Evolutionary conservation across 2,329 filamentous ascomycete species (phyloP).

Genomic region (Nigrospora sphaerica): DNA sequence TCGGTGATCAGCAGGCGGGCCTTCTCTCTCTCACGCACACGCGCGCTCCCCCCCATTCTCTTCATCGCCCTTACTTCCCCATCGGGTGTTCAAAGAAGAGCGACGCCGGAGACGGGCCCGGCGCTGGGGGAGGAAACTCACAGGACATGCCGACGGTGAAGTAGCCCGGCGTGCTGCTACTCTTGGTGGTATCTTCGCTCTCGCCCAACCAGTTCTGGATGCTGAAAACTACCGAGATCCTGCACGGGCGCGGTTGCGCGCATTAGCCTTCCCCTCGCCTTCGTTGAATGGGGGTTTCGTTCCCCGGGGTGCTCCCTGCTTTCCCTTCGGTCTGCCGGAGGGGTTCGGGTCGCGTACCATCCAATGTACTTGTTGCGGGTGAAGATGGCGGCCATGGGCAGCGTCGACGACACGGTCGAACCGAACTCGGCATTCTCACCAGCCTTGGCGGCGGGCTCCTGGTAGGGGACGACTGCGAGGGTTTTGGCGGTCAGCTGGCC

Average conservation of each 20-base stretch:
- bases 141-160: conserved; percentile 75
- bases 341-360: conserved; percentile 39
- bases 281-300: not conserved
- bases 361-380: conserved; percentile 77
- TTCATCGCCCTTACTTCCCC: not conserved
- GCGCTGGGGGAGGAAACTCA: conserved; percentile 33
- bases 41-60: not conserved
- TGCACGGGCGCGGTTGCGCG: conserved; percentile 19
- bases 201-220: conserved; percentile 73
- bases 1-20: too few species aligned
- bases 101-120: not conserved
- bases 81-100: not conserved
- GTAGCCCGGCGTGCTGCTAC: conserved; percentile 57
- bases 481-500: not conserved
- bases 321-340: not conserved
- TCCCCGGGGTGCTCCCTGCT: not conserved
- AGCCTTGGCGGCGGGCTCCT: conserved; percentile 63
- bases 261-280: not conserved
- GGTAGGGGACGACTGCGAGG: conserved; percentile 74
- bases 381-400: conserved; percentile 96
- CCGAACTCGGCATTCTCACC: conserved; percentile 60
- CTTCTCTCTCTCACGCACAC: too few species aligned
- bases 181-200: conserved; percentile 60
- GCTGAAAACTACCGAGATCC: conserved; percentile 67
- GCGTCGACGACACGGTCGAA: conserved; percentile 65